Conservation (phyloP, 1,284 basidiomycete species). For the Fomitopsis palustris region DNA sequence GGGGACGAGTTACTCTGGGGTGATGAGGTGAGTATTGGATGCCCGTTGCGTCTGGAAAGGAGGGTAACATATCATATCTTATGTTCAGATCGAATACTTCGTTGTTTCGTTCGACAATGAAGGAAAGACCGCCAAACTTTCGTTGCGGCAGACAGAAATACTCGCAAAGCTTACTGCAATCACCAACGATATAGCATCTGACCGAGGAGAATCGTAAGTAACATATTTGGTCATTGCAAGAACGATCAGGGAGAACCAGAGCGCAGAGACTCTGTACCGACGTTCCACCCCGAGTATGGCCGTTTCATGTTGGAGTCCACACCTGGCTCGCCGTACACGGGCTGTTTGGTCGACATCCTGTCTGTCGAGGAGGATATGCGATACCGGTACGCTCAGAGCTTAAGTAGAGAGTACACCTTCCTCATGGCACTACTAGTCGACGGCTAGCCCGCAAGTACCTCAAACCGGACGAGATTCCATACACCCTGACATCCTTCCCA, state of each 20-base stretch:
- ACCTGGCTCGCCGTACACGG: constrained; percentile 92
- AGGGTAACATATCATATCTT: not conserved
- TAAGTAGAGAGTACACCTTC: not conserved
- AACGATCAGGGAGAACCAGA: constrained; percentile 6
- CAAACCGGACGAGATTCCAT: constrained; percentile 81
- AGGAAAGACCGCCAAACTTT: constrained; percentile 80
- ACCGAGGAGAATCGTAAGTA: constrained; percentile 56
- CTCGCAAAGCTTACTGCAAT: constrained; percentile 76
- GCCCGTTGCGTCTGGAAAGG: not conserved
- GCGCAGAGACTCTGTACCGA: constrained; percentile 71
- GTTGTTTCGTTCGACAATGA: constrained; percentile 85
- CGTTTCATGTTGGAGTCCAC: constrained; percentile 99
- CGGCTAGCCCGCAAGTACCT: constrained; percentile 83
- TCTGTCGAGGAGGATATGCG: constrained; percentile 94
- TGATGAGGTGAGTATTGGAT: constrained; percentile 71
- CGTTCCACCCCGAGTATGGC: constrained; percentile 99
- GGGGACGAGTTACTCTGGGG: constrained; percentile 98
- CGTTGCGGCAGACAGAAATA: constrained; percentile 92
- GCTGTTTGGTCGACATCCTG: constrained; percentile 80
- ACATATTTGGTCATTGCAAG: not conserved
- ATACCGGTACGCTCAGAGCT: constrained; percentile 11
- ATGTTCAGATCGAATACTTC: constrained; percentile 91
- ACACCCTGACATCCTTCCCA: constrained; percentile 96
- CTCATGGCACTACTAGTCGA: constrained; percentile 48
- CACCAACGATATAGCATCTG: constrained; percentile 64